Base-by-base conservation (phyloP, 768 basidiomycete genomes). In the Rhizopogon sp. region DNA sequence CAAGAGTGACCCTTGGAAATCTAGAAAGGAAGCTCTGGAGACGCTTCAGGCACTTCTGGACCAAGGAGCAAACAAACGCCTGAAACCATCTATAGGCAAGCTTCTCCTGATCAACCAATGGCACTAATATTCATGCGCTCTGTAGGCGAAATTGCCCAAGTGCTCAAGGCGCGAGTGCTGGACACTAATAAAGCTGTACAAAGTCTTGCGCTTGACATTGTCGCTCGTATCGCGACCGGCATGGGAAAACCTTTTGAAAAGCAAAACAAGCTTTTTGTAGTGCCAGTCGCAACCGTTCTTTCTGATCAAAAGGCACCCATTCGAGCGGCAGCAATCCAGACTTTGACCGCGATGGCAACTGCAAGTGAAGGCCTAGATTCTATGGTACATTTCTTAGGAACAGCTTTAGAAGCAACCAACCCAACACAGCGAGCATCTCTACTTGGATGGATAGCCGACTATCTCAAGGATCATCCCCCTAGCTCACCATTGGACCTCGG, bases 211-310 rank as follows among this genome's bases (percentile, higher is more conserved):
- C 80, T 99, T 20, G 93, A 96, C 65, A 88, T 96, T 54, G 85
- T 98, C 52, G 80, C 87, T 37, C 88, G 92, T 33, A 85, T 98
- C 59, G 93, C 97, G 6, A 83, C 79, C 2, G 95, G 93, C 2
- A 98, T 99, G 93, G 94, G 93, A 41, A 93, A 88, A 66, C 83
- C 91, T 2, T 98, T 99, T 65, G 96, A 98, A 64, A 96, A 91
- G 69, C 81, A 96, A 63, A 78, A 81, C 2, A 85, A 88, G 33
- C 75, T 92, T 54, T 88, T 94, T 62, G 81, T 83, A 8, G 70
- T 83, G 0, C 85, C 94, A 0, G 77, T 98, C 20, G 84, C 87
- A 4, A 85, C 87, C 6, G 93, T 93, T 9, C 80, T 98, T 9
- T 81, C 96, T 5, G 97, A 99, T 67, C 93, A 96, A 67, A 98